Evolutionary conservation across 179 eudicot genomes (phyloP).

Genomic region (Beta macrorhiza): DNA sequence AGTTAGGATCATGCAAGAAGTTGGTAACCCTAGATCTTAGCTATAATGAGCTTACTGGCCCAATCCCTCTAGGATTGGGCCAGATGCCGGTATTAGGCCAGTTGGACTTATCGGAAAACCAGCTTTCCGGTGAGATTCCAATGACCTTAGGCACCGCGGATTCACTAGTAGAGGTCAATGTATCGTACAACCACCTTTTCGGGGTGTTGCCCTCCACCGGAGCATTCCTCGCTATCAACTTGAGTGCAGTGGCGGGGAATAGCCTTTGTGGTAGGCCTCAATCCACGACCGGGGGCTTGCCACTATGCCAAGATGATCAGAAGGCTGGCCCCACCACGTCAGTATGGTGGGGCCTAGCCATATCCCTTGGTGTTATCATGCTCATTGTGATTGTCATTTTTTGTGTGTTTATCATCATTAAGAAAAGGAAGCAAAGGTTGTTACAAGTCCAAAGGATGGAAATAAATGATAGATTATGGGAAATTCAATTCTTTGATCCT

Average conservation of each 20-base stretch:
- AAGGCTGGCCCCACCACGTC: conserved; percentile 23
- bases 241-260: conserved; percentile 62
- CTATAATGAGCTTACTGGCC: conserved; percentile 1
- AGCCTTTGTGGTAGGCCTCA: conserved; percentile 49
- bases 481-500: conserved; percentile 47
- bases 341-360: conserved; percentile 43
- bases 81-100: conserved; percentile 74
- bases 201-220: conserved; percentile 71
- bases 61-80: conserved; percentile 23
- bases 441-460: conserved; percentile 35
- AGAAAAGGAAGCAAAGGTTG: conserved; percentile 21
- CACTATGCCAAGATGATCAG: conserved; percentile 45
- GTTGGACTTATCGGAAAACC: conserved; percentile 70
- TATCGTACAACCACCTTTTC: conserved; percentile 63
- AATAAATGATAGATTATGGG: conserved; percentile 58
- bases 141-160: conserved; percentile 47
- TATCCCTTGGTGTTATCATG: conserved; percentile 19
- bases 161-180: conserved; percentile 70
- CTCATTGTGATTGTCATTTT: conserved; percentile 14
- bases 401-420: conserved; percentile 23
- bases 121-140: conserved; percentile 64
- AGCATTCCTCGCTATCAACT: conserved; percentile 68
- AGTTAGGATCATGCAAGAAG: conserved; percentile 13
- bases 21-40: conserved; percentile 11
- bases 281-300: conserved; percentile 33